These are phyloP conservation scores for Cyclotella choctawhatcheeana DNA, from an alignment of 108 stramenopile genomes.

Conservation along the genomic window DNA sequence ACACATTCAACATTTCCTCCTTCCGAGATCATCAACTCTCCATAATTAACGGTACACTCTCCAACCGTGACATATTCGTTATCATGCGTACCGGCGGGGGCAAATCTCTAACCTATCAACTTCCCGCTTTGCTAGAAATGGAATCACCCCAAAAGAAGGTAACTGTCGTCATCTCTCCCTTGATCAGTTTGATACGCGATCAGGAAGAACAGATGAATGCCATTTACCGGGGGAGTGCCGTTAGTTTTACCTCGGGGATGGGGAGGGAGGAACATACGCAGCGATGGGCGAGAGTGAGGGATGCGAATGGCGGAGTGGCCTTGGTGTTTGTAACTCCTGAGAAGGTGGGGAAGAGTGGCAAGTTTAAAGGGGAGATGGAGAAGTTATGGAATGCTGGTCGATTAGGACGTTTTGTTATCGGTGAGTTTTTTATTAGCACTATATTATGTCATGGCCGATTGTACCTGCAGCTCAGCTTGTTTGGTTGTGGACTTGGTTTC, in stretches of 20 bases:
- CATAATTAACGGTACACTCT: constrained; percentile 86
- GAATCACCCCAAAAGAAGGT: constrained; percentile 54
- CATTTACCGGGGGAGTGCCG: constrained; percentile 53
- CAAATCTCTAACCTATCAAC: constrained; percentile 92
- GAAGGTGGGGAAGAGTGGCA: constrained; percentile 63
- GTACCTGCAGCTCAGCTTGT: not conserved
- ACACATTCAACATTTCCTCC: constrained; percentile 65
- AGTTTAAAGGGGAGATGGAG: constrained; percentile 72
- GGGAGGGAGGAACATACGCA: constrained; percentile 62
- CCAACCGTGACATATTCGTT: constrained; percentile 84
- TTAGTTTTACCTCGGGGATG: constrained; percentile 73
- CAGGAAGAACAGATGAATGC: constrained; percentile 93
- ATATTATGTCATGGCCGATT: not conserved
- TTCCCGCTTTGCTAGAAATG: constrained; percentile 79
- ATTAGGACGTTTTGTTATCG: constrained; percentile 92
- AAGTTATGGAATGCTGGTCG: constrained; percentile 59
- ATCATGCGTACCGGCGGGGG: constrained; percentile 96
- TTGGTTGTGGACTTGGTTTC: not conserved
- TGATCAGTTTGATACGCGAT: constrained; percentile 94
- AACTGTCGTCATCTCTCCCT: constrained; percentile 86
- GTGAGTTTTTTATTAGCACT: constrained; percentile 57
- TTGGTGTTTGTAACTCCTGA: constrained; percentile 98
- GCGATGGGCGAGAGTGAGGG: constrained; percentile 70
- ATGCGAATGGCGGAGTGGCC: constrained; percentile 59
- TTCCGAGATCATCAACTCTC: constrained; percentile 90